Base-by-base conservation (phyloP, 176 grass and related monocot genomes). In the Oryza australiensis region DNA sequence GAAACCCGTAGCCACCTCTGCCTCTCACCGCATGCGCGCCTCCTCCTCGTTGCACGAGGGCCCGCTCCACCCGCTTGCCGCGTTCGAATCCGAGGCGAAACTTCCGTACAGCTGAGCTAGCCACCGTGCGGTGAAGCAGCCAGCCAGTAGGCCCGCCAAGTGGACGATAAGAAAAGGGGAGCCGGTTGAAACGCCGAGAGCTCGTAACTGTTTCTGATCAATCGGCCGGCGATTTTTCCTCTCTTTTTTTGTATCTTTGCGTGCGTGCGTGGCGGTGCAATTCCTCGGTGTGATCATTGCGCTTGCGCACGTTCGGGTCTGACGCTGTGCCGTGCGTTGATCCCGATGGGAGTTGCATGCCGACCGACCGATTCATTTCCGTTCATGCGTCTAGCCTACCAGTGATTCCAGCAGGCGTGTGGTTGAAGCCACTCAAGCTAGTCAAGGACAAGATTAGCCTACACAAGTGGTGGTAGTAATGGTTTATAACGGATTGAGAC, bases 251-350 rank as follows among this genome's bases (percentile, higher is more conserved):
- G 27, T n/a, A 80, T 68, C 77, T 15, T 28, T 16, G 8, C 18
- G 38, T 46, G 4, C 59, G 51, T 22, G 16, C 33, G 32, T 28
- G 26, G 34, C 68, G 26, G 29, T 20, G 42, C 18, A 34, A 14
- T 38, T 62, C 74, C 53, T 62, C 6, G 51, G 7, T 12, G 37
- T 12, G 57, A 64, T 59, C 30, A 37, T 45, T 43, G 75, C 40
- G 75, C 59, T 45, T 43, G 75, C 40, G 75, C 59, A 64, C 35
- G 35, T 43, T 65, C 57, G 33, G 33, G 3, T 76, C 30, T 60
- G 9, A 60, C 55, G 55, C 55, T 2, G 34, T 42, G 73, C 34
- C 34, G 13, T 26, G 70, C 74, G 49, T 23, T 37, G 8, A 77
- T 62, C 51, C 74, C 74, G 57, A 64, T 18, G 12, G 38, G 12